phyloP scores from a whole-genome alignment of 2,329 filamentous ascomycete species.

The Epichloe festucae region DNA sequence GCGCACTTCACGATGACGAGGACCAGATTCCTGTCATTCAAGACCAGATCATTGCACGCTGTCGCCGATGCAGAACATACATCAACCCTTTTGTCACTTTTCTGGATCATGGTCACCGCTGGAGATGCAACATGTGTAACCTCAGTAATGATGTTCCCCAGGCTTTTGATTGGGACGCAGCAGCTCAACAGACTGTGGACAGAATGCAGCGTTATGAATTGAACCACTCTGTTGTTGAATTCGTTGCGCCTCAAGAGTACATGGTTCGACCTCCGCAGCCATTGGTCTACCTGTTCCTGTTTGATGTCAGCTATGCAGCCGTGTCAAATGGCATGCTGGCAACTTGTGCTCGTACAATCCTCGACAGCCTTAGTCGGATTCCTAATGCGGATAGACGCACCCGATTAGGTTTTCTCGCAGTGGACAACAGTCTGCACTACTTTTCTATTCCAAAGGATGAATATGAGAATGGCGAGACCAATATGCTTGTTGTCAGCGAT shows the following conservation, averaged over 20 bases:
- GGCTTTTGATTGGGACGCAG: conserved; percentile 95
- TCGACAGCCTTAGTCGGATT: conserved; percentile 91
- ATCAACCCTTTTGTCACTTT: conserved; percentile 98
- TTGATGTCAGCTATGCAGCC: conserved; percentile 85
- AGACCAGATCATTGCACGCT: conserved; percentile 94
- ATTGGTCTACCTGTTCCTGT: conserved; percentile 86
- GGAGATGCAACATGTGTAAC: conserved; percentile 99
- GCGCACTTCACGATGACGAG: conserved; percentile 81
- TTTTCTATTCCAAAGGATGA: conserved; percentile 86
- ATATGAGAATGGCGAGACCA: conserved; percentile 72
- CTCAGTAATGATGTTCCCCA: conserved; percentile 98
- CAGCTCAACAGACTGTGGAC: conserved; percentile 80
- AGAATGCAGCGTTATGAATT: conserved; percentile 85
- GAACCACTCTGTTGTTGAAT: conserved; percentile 94
- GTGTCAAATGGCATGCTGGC: conserved; percentile 85
- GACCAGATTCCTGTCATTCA: conserved; percentile 84
- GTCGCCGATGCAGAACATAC: conserved; percentile 88
- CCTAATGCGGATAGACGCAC: conserved; percentile 95
- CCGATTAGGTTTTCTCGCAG: conserved; percentile 84
- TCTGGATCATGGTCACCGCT: conserved; percentile 90
- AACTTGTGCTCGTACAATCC: conserved; percentile 82
- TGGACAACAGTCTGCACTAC: conserved; percentile 90
- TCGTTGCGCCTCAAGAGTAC: conserved; percentile 95
- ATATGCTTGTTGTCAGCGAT: conserved; percentile 89
- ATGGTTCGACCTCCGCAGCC: conserved; percentile 97